Conservation (phyloP, 768 basidiomycete genomes). For the Rhizopogon vinicolor region DNA sequence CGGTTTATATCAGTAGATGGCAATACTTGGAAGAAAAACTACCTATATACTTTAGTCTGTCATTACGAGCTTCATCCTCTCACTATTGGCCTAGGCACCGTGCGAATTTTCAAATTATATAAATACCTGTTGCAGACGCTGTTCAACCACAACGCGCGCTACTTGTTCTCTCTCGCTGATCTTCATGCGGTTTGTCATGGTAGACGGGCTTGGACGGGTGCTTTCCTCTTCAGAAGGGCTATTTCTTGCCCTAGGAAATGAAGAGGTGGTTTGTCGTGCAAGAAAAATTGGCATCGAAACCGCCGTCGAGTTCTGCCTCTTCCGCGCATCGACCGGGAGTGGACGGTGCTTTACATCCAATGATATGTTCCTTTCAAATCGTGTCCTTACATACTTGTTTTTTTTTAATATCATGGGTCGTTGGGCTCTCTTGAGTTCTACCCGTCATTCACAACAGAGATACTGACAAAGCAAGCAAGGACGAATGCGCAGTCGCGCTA, state of each 20-base stretch:
- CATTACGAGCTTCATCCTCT: neutral
- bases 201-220: conserved; percentile 9
- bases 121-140: too few relatives aligned
- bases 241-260: conserved; percentile 15
- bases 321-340: neutral
- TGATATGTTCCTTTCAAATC: neutral
- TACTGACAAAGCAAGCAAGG: too few relatives aligned
- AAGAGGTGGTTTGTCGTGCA: conserved; percentile 27
- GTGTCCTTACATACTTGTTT: too few relatives aligned
- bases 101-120: too few relatives aligned
- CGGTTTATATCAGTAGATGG: neutral
- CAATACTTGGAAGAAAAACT: neutral
- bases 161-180: conserved; percentile 9
- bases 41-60: neutral
- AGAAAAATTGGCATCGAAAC: conserved; percentile 11
- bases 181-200: conserved; percentile 8
- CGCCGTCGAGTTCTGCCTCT: neutral
- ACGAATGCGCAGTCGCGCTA: too few relatives aligned
- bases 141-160: conserved; percentile 9
- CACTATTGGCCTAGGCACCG: too few relatives aligned
- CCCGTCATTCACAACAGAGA: too few relatives aligned
- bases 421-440: too few relatives aligned
- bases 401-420: too few relatives aligned
- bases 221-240: conserved; percentile 25
- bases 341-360: conserved; percentile 16